Conservation (phyloP, 2,329 filamentous ascomycete genomes). For the Ophiognomonia clavigignenti-juglandacearum region DNA sequence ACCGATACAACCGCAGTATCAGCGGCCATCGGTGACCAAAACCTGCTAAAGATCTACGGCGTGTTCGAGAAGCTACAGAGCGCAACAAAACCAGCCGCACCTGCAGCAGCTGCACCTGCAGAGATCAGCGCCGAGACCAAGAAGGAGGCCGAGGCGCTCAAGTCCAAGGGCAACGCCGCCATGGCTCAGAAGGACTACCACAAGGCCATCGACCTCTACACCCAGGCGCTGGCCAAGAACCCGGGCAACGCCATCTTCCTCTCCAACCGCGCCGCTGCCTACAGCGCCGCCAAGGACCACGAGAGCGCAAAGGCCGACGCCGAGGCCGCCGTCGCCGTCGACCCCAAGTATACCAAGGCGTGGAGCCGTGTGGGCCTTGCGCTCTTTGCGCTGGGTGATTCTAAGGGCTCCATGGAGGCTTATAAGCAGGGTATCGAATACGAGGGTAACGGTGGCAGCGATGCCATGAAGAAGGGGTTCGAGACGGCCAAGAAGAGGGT, state of each 20-base stretch:
- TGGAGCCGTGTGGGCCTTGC: conserved; percentile 93
- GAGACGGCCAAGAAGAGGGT: conserved; percentile 89
- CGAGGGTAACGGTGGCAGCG: conserved; percentile 89
- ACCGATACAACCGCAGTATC: conserved; percentile 65
- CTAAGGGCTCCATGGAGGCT: conserved; percentile 88
- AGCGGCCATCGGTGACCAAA: conserved; percentile 79
- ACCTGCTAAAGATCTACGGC: conserved; percentile 83
- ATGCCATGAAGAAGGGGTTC: conserved; percentile 95
- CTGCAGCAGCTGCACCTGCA: conserved; percentile 36
- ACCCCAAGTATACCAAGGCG: conserved; percentile 93
- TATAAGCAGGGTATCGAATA: conserved; percentile 90
- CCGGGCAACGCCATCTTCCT: conserved; percentile 94
- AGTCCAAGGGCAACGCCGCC: conserved; percentile 86
- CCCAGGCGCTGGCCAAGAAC: conserved; percentile 73
- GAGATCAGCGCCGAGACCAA: conserved; percentile 53
- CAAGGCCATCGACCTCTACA: conserved; percentile 79
- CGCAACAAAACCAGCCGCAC: conserved; percentile 30
- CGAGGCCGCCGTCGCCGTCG: conserved; percentile 80
- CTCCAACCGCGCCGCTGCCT: conserved; percentile 92
- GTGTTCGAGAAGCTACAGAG: conserved; percentile 94
- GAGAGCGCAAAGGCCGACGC: conserved; percentile 80
- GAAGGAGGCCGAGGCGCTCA: conserved; percentile 80
- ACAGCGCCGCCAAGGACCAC: conserved; percentile 81
- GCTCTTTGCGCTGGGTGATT: conserved; percentile 85
- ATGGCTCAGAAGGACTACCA: conserved; percentile 93